Evolutionary conservation across 345 rosid species (phyloP).

Genomic region (Viola odorata): DNA sequence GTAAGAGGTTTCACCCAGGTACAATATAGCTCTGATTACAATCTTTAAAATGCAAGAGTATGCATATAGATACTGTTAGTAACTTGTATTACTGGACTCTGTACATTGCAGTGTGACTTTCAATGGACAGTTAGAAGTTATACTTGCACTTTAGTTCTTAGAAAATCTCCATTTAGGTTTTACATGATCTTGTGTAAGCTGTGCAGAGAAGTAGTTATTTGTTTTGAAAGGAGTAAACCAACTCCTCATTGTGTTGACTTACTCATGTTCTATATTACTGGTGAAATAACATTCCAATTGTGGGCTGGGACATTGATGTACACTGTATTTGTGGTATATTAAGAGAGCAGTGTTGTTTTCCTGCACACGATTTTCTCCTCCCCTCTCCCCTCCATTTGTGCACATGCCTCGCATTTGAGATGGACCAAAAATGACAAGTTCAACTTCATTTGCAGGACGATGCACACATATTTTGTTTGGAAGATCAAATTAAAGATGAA

Average conservation of each 20-base stretch:
- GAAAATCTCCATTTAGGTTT: neutral
- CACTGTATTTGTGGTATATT: neutral
- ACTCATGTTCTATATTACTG: neutral
- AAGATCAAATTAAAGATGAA: slow-evolving; percentile 91
- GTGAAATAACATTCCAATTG: neutral
- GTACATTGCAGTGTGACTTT: neutral
- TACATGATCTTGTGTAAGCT: neutral
- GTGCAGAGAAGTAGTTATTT: neutral
- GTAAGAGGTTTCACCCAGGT: slow-evolving; percentile 99
- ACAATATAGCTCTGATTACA: neutral
- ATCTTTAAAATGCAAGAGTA: neutral
- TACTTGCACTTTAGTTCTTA: neutral
- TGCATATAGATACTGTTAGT: too few relatives aligned
- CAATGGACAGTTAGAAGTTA: too few relatives aligned
- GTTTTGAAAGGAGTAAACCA: neutral
- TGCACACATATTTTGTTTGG: slow-evolving; percentile 93
- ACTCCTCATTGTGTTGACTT: neutral
- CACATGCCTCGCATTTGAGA: neutral
- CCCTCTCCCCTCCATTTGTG: neutral
- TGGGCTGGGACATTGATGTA: neutral
- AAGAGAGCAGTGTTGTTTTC: neutral
- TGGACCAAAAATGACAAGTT: neutral
- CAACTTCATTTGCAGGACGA: slow-evolving; percentile 59
- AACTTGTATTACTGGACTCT: too few relatives aligned
- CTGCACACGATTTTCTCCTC: neutral